These are phyloP conservation scores for Hansenula anomala DNA, from an alignment of 1,139 yeast genomes.

Conservation along the genomic window DNA sequence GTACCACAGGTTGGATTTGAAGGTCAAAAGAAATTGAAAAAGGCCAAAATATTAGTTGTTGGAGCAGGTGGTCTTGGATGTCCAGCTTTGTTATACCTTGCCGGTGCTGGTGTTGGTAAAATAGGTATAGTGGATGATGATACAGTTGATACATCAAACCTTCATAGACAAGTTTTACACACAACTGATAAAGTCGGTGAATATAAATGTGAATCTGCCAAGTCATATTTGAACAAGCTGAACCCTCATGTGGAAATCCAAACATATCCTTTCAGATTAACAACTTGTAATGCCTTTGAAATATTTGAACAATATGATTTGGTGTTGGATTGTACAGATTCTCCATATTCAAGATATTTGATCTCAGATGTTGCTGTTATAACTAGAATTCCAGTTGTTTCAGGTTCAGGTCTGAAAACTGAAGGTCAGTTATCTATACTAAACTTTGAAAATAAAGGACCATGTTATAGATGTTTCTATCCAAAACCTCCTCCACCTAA, in stretches of 20 bases:
- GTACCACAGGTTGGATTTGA: conserved; percentile 48
- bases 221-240: conserved; percentile 40
- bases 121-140: conserved; percentile 90
- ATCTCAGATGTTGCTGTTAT: conserved; percentile 82
- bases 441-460: conserved; percentile 66
- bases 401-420: conserved; percentile 88
- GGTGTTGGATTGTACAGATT: conserved; percentile 91
- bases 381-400: conserved; percentile 65
- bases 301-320: conserved; percentile 64
- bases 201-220: conserved; percentile 78
- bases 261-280: conserved; percentile 49
- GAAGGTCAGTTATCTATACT: conserved; percentile 86
- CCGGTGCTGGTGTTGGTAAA: conserved; percentile 84
- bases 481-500: conserved; percentile 89
- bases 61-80: conserved; percentile 99
- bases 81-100: conserved; percentile 80
- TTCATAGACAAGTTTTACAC: conserved; percentile 88
- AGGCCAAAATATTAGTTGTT: conserved; percentile 61
- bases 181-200: conserved; percentile 59
- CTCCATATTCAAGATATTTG: conserved; percentile 82
- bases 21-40: conserved; percentile 57
- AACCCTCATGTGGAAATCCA: conserved; percentile 64
- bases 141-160: conserved; percentile 73
- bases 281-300: conserved; percentile 55
- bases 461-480: conserved; percentile 92